A percentile compares a stretch with the other conserved stretches of the same genome.
phyloP scores from a whole-genome alignment of 2,329 filamentous ascomycete species.

The Apiospora phragmitis region DNA sequence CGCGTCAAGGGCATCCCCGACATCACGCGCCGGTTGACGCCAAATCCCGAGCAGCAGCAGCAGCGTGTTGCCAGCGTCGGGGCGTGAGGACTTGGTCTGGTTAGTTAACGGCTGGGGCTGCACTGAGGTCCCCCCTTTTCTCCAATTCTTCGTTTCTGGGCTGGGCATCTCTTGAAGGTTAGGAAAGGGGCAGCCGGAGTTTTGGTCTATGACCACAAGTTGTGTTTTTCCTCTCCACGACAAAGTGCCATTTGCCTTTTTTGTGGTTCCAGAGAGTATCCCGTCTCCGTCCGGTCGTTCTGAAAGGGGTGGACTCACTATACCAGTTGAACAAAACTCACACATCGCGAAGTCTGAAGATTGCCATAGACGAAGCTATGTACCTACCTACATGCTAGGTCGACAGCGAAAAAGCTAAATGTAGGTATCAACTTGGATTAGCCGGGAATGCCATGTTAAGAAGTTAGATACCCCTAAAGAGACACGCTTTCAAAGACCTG shows the following conservation, averaged over 20 bases:
- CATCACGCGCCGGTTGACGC: constrained; percentile 34
- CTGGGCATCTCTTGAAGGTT: not conserved
- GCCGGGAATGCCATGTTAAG: not conserved
- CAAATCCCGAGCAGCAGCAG: constrained; percentile 33
- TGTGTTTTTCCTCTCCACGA: not conserved
- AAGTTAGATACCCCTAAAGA: not conserved
- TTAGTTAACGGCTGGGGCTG: not conserved
- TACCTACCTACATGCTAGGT: not conserved
- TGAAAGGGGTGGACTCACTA: not conserved
- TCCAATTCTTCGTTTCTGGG: not conserved
- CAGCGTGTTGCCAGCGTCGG: constrained; percentile 29
- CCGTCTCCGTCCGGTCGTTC: not conserved
- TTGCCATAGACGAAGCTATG: not conserved
- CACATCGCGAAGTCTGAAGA: not conserved
- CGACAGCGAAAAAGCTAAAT: not conserved
- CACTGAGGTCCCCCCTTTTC: not conserved
- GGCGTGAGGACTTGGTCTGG: constrained; percentile 20
- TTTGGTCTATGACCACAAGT: not conserved
- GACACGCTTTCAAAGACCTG: not conserved
- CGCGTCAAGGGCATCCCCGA: constrained; percentile 48
- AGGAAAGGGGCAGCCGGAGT: not conserved
- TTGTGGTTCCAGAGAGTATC: not conserved
- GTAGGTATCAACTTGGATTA: not conserved
- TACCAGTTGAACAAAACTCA: not conserved
- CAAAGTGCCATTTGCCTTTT: not conserved